phyloP scores from a whole-genome alignment of 1,284 basidiomycete genomes.

The Porphyrellus sp. region DNA sequence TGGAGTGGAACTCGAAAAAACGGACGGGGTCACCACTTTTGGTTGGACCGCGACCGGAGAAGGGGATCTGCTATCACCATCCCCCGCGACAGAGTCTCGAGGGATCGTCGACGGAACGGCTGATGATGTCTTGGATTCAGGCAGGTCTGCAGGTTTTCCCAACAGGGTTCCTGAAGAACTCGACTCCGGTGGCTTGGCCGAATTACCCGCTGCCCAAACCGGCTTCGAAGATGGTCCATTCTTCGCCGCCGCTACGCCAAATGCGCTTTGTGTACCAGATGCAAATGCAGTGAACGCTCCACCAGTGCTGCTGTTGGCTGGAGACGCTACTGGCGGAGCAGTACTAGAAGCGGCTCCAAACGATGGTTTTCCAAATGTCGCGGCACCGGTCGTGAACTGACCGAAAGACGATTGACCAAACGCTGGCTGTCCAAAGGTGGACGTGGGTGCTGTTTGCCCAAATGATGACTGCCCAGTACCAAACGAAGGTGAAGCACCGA shows the following conservation, averaged over 20 bases:
- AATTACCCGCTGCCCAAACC: conserved; percentile 17
- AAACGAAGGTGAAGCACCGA: conserved; percentile 19
- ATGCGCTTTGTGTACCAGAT: conserved; percentile 22
- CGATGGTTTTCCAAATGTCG: conserved; percentile 23
- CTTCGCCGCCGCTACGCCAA: conserved; percentile 20
- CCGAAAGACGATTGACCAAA: conserved; percentile 40
- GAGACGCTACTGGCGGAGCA: conserved; percentile 4
- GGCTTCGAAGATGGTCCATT: conserved; percentile 20
- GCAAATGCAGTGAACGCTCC: conserved; percentile 36
- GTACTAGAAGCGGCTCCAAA: conserved; percentile 26
- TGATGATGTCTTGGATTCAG: conserved; percentile 6
- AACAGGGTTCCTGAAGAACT: conserved; percentile 2
- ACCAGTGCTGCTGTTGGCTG: conserved; percentile 6
- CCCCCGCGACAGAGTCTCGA: conserved; percentile 16
- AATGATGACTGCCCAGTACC: conserved; percentile 30
- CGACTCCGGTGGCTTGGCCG: conserved; percentile 10
- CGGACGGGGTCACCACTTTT: conserved; percentile 10
- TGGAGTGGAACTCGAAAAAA: conserved; percentile 22
- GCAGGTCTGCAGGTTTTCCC: conserved; percentile 4
- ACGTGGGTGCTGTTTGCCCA: conserved; percentile 15
- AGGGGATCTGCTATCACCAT: conserved; percentile 31
- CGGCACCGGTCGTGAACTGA: conserved; percentile 31
- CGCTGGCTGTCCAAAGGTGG: conserved; percentile 34
- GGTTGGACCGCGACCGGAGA: conserved; percentile 19
- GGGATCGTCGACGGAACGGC: conserved; percentile 2